Base-by-base conservation (phyloP, 441 rosid genomes). In the Pelargonium australe region DNA sequence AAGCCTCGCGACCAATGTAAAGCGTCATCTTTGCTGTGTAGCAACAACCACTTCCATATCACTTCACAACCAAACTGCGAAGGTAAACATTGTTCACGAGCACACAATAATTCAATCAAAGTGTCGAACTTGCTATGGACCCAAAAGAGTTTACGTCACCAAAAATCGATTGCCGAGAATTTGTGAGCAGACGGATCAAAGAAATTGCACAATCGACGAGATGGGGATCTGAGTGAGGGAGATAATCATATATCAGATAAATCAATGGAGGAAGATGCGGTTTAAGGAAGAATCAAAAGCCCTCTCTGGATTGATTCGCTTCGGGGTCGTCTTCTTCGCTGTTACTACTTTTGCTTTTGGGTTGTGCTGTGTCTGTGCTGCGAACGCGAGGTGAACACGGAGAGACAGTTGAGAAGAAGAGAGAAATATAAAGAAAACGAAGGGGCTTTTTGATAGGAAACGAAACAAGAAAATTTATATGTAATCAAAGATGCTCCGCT, bases 1-100 rank as follows among this genome's bases (percentile, higher is more conserved):
- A 90, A 89, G 99, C 90, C 83, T 95, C 97, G 70, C 99, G 97
- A 72, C 95, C 87, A 82, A 95, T 86, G 87, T 89, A 90, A 86
- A 89, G 77, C 81, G 89, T 86, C 99, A 95, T 94, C 74, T 76
- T 79, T 31, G 49, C 75, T 73, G 66, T 73, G 79, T 79, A 40
- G 9, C 43, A 77, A 82, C 75, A 76, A 81, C 79, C 66, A 87
- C 78, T 84, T 78, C 86, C 91, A 87, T 87, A 80, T 71, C 79
- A 78, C 79, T 80, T 85, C 74, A 85, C 55, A 79, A 61, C 81
- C 71, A 84, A 79, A 73, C 66, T 70, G 74, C 73, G 80, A 65
- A 79, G 74, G 76, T 79, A 86, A 82, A 82, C 84, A 86, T 90
- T 83, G 70, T 75, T 67, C 61, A 70, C 73, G 67, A 65, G 20